Conservation (phyloP, 768 basidiomycete genomes). For the Arthromyces matolae region DNA sequence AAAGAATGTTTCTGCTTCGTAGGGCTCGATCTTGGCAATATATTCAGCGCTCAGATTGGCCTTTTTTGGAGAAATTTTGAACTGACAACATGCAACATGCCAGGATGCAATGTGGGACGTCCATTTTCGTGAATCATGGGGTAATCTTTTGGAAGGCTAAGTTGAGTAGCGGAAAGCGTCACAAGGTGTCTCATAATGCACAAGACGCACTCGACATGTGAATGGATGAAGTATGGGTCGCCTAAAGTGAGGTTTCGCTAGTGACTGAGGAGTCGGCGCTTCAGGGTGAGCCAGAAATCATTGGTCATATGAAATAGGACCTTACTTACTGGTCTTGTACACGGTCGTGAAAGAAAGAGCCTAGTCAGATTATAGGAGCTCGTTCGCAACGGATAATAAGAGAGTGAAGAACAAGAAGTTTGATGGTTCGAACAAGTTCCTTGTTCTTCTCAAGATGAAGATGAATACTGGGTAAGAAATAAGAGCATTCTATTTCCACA, state of each 20-base stretch:
- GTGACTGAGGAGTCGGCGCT: too few species aligned
- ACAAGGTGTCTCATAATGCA: background rate
- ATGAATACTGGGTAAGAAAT: background rate
- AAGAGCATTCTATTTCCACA: background rate
- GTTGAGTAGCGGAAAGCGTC: background rate
- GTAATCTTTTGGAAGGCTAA: background rate
- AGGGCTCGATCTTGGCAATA: constrained; percentile 1
- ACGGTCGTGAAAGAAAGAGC: too few species aligned
- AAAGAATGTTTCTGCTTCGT: constrained; percentile 9
- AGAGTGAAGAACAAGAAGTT: too few species aligned
- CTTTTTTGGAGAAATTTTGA: background rate
- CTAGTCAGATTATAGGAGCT: too few species aligned
- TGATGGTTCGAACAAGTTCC: too few species aligned
- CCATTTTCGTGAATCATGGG: background rate
- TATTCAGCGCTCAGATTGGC: background rate
- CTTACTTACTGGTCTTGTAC: too few species aligned
- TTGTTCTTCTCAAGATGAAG: too few species aligned
- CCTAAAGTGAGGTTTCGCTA: too few species aligned
- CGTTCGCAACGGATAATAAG: too few species aligned
- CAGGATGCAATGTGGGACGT: background rate
- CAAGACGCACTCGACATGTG: background rate
- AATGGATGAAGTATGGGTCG: too few species aligned
- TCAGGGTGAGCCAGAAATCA: too few species aligned
- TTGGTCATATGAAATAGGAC: too few species aligned
- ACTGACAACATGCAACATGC: constrained; percentile 9